Percentiles rank a stretch among this genome's conserved stretches.
Evolutionary conservation across 2,329 filamentous ascomycete species (phyloP).

Genomic region (Epichloe festucae): DNA sequence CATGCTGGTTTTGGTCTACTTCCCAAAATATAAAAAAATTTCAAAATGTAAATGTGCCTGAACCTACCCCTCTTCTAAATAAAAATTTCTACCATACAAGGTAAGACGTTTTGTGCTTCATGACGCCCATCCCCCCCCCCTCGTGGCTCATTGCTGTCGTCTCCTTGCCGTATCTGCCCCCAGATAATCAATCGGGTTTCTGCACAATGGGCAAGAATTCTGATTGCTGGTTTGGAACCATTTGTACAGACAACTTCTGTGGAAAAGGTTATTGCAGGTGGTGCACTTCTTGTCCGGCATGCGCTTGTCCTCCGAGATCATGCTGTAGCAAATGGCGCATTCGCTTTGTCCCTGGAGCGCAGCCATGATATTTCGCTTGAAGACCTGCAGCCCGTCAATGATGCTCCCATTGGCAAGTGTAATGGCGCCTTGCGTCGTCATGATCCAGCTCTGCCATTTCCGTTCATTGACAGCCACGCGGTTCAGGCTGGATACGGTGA

Average conservation of each 20-base stretch:
- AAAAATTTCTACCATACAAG: too few species aligned
- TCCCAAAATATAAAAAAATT: too few species aligned
- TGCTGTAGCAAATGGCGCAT: slow-evolving; percentile 93
- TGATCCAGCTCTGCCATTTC: slow-evolving; percentile 87
- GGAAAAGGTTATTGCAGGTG: slow-evolving; percentile 92
- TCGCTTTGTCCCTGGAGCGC: slow-evolving; percentile 87
- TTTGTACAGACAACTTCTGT: slow-evolving; percentile 79
- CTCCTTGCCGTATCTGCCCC: slow-evolving; percentile 28
- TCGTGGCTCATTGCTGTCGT: slow-evolving; percentile 13
- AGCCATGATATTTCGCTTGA: slow-evolving; percentile 75
- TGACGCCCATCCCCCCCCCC: too few species aligned
- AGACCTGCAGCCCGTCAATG: slow-evolving; percentile 74
- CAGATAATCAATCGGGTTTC: slow-evolving; percentile 65
- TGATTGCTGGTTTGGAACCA: slow-evolving; percentile 95
- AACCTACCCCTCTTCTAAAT: too few species aligned
- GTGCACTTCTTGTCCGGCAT: slow-evolving; percentile 83
- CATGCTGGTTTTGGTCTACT: too few species aligned
- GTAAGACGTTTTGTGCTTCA: background rate
- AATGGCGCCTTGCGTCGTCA: slow-evolving; percentile 82
- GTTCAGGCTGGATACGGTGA: slow-evolving; percentile 63
- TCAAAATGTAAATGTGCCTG: too few species aligned
- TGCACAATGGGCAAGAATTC: slow-evolving; percentile 83
- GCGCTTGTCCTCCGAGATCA: slow-evolving; percentile 78
- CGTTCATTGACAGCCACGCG: slow-evolving; percentile 80
- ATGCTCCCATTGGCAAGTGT: slow-evolving; percentile 84